Evolutionary conservation across 2,329 filamentous ascomycete genomes (phyloP).

Genomic region (Colletotrichum destructivum): DNA sequence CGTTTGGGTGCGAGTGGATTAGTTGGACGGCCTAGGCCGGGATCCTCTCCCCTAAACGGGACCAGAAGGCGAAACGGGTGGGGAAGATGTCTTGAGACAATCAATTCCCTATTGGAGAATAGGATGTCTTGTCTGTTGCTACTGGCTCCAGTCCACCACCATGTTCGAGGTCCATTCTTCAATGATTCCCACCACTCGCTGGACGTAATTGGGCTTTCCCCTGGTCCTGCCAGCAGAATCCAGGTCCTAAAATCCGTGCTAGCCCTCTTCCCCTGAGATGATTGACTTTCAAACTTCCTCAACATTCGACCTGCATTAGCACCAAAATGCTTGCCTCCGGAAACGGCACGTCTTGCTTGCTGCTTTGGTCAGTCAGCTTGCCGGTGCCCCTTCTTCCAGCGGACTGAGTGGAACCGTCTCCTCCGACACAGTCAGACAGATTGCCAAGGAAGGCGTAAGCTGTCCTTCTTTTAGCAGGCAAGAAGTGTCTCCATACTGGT

Average conservation of each 20-base stretch:
- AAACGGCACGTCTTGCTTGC: conserved; percentile 4
- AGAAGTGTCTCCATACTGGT: background rate
- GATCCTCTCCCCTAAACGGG: conserved; percentile 10
- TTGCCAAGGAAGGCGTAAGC: no score
- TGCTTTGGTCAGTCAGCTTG: conserved; percentile 16
- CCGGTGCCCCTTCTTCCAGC: background rate
- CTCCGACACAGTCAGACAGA: no score
- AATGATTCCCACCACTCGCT: conserved; percentile 1
- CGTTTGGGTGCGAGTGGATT: background rate
- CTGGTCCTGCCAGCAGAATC: conserved; percentile 18
- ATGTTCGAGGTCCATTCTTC: background rate
- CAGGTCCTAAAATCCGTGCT: conserved; percentile 1
- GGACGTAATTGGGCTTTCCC: background rate
- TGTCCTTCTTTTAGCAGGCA: no score
- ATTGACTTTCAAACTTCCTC: conserved; percentile 2
- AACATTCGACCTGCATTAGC: conserved; percentile 12
- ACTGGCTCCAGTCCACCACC: background rate
- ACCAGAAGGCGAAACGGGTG: conserved; percentile 12
- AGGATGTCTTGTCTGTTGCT: background rate
- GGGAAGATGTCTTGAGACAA: conserved; percentile 21
- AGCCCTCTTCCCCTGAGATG: background rate
- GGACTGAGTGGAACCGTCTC: no score
- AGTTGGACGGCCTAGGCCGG: conserved; percentile 6
- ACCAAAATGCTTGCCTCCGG: conserved; percentile 17
- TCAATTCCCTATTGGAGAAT: conserved; percentile 34